Evolutionary conservation across 129 eudicot species (phyloP).

Genomic region (Flaveria bidentis): DNA sequence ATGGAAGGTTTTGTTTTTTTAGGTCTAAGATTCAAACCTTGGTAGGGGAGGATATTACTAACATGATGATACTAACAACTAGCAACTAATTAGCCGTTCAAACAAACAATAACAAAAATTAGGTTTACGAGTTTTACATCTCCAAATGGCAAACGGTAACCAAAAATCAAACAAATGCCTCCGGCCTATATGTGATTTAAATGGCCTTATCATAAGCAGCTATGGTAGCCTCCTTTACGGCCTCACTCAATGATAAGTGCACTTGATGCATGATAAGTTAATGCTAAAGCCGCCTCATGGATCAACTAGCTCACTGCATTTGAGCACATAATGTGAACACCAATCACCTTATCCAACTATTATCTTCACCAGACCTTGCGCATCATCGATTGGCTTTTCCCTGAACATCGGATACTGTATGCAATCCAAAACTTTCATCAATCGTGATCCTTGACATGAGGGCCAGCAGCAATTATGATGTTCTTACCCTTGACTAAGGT

Average conservation of each 20-base stretch:
- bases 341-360: conserved; percentile 62
- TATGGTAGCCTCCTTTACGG: conserved; percentile 10
- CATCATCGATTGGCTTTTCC: conserved; percentile 84
- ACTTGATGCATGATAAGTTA: conserved; percentile 85
- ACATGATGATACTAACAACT: too few relatives aligned
- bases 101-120: too few relatives aligned
- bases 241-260: conserved; percentile 53
- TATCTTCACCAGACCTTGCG: conserved; percentile 82
- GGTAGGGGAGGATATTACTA: too few relatives aligned
- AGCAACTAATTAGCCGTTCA: too few relatives aligned
- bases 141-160: background rate
- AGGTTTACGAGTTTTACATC: too few relatives aligned
- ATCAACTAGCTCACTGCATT: conserved; percentile 83
- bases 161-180: background rate
- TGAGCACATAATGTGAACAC: conserved; percentile 83
- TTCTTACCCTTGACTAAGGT: conserved; percentile 28
- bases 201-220: background rate
- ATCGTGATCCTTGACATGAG: conserved; percentile 27
- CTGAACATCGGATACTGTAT: conserved; percentile 70
- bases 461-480: conserved; percentile 28
- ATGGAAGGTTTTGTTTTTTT: too few relatives aligned
- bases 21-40: too few relatives aligned
- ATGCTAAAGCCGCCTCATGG: conserved; percentile 75
- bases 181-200: background rate
- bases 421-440: conserved; percentile 36